Evolutionary conservation across 2,329 filamentous ascomycete genomes (phyloP), one percentile per base, ranked within the genome.

Genomic region (Aspergillus quadricinctus): DNA sequence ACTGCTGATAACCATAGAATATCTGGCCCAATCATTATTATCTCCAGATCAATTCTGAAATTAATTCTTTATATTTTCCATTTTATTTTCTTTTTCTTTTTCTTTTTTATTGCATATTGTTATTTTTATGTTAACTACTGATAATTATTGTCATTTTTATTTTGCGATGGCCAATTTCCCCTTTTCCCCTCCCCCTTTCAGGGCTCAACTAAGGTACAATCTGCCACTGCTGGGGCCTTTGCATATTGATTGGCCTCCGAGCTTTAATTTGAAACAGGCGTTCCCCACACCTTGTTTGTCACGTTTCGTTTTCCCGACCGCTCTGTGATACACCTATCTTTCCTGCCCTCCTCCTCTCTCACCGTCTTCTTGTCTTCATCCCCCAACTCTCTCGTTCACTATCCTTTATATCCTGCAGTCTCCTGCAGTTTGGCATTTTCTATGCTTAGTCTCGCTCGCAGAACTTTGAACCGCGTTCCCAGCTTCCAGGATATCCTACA

Each of bases 401-500:
- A 57, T 52, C 53, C 54, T 60, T 66, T 64, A 66, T 70, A 66
- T 62, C 54, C 61, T 67, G 62, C 62, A 65, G 62, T 59, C 48
- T 62, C 62, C 69, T 71, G 67, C 68, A 66, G 64, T 64, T 57
- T 60, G 55, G 52, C 60, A 59, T 67, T 61, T 71, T 73, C 67
- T 72, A 75, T 76, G 73, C 72, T 75, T 64, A 75, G 69, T 65
- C 66, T 75, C 69, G 73, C 72, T 58, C 72, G 72, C 62, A 75
- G 69, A 64, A 75, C 73, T 61, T 66, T 76, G 58, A 73, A 74
- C 65, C 71, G 73, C 63, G 73, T 75, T 62, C 73, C 74, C 65
- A 75, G 73, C 69, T 75, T 75, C 61, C 74, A 75, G 72, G 74
- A 75, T 69, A 72, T 75, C 62, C 67, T 75, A 66, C 73, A 75